Base-by-base conservation (phyloP, 257 asterid species). In the Handroanthus guayacan region DNA sequence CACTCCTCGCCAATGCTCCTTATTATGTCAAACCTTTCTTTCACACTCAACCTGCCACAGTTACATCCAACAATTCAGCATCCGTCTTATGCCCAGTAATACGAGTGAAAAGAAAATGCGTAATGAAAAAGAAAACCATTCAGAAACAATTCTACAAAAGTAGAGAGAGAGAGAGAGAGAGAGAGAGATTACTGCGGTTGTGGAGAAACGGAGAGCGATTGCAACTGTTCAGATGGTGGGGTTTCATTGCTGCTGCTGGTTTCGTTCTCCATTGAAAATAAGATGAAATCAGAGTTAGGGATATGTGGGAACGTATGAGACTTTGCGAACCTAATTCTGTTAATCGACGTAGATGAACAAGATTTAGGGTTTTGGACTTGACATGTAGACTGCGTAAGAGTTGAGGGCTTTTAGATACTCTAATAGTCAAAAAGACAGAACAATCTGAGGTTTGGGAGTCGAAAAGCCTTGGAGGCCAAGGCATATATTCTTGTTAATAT, bases 1-100 rank as follows among this genome's bases (percentile, higher is more conserved):
- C 97, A 94, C 75, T 94, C 98, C 67, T 94, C 98, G 2, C 97
- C 97, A 5, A 92, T 83, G 86, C 98, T 87, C 86, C 97, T 87
- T 60, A 94, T 77, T 34, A 84, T 17, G 54, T 71, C 87, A 61
- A 85, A 94, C 81, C 78, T 90, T 87, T 94, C 93, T 61, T 89
- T 86, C 81, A 81, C 63, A 55, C 83, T 84, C 91, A 87, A 77
- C 85, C 95, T 89, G 36, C 44, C 73, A 47, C 5, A 67, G n/a
- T 6, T 60, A 13, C 50, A 57, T 43, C 66, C 75, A 74, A 66
- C 18, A 74, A 47, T 51, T 14, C 70, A 71, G 11, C 37, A 50
- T 51, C 41, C 5, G 57, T 47, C 71, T 17, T 10, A 31, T 17
- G 10, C 41, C 58, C 6, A 6, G 51, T 17, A 38, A 65, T 4